phyloP scores from a whole-genome alignment of 306 rosid genomes.

The Luffa aegyptiaca region DNA sequence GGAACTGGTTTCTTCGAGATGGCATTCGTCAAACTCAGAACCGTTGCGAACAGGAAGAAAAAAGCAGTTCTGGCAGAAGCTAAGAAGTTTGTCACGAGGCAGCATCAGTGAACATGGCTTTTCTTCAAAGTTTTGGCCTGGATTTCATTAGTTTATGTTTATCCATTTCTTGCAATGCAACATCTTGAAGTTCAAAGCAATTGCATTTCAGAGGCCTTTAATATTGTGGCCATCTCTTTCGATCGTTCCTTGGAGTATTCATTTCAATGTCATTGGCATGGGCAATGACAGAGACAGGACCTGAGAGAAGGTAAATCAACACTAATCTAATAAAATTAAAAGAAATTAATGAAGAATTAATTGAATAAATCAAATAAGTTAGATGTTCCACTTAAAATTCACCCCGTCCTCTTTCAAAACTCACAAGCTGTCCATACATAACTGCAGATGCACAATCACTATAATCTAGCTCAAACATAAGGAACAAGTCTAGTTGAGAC shows the following conservation, averaged over 20 bases:
- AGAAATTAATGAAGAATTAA: background rate
- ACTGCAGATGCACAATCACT: background rate
- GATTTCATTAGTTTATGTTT: slow-evolving; percentile 26
- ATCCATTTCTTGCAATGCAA: background rate
- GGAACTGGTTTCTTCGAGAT: slow-evolving; percentile 48
- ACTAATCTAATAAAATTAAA: background rate
- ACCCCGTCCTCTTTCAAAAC: background rate
- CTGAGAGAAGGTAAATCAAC: background rate
- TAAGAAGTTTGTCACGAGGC: slow-evolving; percentile 57
- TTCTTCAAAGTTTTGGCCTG: slow-evolving; percentile 40
- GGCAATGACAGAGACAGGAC: background rate
- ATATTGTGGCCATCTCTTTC: background rate
- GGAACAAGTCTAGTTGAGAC: slow-evolving; percentile 1
- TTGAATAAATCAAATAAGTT: background rate
- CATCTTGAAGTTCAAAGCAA: slow-evolving; percentile 4
- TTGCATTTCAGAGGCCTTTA: slow-evolving; percentile 1
- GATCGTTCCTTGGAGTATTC: background rate
- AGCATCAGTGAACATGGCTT: slow-evolving; percentile 70
- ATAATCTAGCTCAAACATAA: background rate
- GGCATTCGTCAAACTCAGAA: slow-evolving; percentile 70
- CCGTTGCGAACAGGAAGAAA: slow-evolving; percentile 43
- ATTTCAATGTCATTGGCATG: background rate
- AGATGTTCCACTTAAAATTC: background rate
- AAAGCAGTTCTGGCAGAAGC: slow-evolving; percentile 59
- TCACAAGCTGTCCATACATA: background rate